These are phyloP conservation scores for Fusarium proliferatum DNA, from an alignment of 2,329 filamentous ascomycete genomes.

Conservation along the genomic window DNA sequence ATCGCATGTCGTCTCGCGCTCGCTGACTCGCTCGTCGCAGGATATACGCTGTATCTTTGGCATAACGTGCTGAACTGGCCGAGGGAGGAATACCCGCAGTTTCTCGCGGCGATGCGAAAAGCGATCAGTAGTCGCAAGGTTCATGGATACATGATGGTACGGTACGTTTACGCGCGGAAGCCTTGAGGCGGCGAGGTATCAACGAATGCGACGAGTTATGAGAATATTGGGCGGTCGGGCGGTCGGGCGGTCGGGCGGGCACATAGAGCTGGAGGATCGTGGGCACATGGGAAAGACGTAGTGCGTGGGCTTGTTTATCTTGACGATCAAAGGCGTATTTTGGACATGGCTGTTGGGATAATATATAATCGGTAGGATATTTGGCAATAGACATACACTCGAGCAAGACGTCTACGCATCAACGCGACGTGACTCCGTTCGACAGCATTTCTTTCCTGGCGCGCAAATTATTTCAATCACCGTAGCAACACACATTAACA, in stretches of 20 bases:
- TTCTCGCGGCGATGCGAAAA: conserved; percentile 25
- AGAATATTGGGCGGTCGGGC: neutral
- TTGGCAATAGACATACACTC: neutral
- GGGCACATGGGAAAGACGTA: neutral
- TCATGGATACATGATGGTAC: conserved; percentile 37
- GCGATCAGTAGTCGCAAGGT: conserved; percentile 27
- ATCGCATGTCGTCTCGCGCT: neutral
- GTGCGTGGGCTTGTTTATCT: neutral
- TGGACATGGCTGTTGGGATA: neutral
- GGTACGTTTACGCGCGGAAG: conserved; percentile 38
- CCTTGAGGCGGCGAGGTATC: neutral
- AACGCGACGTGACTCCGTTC: fast-evolving
- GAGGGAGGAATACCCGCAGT: conserved; percentile 32
- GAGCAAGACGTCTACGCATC: no score
- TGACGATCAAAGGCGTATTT: neutral
- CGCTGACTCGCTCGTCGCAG: neutral
- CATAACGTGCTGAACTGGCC: conserved; percentile 36
- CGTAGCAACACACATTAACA: neutral
- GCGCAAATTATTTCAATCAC: fast-evolving
- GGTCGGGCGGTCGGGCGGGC: neutral
- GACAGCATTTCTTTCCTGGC: no score
- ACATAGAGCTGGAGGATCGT: neutral
- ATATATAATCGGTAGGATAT: neutral
- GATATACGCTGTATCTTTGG: conserved; percentile 36
- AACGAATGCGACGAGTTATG: neutral